phyloP scores from a whole-genome alignment of 1,284 basidiomycete species.

The Stereum hirsutum region DNA sequence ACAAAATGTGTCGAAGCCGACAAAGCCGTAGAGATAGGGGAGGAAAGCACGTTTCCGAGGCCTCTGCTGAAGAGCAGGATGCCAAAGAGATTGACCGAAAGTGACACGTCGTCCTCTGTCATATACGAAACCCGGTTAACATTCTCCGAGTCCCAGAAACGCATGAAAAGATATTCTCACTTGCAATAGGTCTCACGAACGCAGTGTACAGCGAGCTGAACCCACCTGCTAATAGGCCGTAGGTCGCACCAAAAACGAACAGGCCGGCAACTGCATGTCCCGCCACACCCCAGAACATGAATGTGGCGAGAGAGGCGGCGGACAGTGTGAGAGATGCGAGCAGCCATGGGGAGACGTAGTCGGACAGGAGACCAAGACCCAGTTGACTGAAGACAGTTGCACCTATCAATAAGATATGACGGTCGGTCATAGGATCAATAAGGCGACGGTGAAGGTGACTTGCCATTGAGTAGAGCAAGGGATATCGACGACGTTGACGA shows the following conservation, averaged over 20 bases:
- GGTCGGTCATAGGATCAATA: too few species aligned
- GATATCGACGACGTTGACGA: slow-evolving; percentile 13
- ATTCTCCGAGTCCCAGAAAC: neutral
- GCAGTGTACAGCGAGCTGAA: slow-evolving; percentile 19
- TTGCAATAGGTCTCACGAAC: slow-evolving; percentile 15
- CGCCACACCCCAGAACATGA: slow-evolving; percentile 19
- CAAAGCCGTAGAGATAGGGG: slow-evolving; percentile 12
- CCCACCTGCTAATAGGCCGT: slow-evolving; percentile 18
- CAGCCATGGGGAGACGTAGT: slow-evolving; percentile 16
- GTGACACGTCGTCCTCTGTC: slow-evolving; percentile 17
- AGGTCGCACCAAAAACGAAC: slow-evolving; percentile 15
- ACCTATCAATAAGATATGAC: too few species aligned
- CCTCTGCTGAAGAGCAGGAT: slow-evolving; percentile 20
- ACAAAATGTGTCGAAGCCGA: neutral
- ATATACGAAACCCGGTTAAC: neutral
- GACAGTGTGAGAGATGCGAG: slow-evolving; percentile 14
- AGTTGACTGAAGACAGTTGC: slow-evolving; percentile 9
- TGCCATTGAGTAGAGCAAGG: slow-evolving; percentile 14
- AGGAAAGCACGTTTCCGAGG: slow-evolving; percentile 15
- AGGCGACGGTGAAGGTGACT: too few species aligned
- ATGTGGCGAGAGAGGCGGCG: slow-evolving; percentile 13
- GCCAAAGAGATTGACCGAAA: slow-evolving; percentile 19
- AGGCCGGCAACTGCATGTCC: slow-evolving; percentile 16
- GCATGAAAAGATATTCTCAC: slow-evolving; percentile 6
- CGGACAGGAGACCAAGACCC: slow-evolving; percentile 15